These are phyloP conservation scores for Tolypocladium paradoxum DNA, from an alignment of 2,329 filamentous ascomycete species.

Conservation along the genomic window DNA sequence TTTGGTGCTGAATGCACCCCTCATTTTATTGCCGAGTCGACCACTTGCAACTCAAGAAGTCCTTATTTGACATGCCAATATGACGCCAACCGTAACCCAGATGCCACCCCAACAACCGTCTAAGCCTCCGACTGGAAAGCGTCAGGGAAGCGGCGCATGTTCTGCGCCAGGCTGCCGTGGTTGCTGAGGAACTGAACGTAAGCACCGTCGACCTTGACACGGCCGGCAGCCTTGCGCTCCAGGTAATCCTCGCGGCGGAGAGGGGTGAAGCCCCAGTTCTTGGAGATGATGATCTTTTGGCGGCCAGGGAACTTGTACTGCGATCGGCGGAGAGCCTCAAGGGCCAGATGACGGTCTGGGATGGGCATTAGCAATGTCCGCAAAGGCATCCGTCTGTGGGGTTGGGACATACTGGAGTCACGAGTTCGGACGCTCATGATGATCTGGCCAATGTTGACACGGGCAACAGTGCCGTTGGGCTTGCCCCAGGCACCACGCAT, in stretches of 20 bases:
- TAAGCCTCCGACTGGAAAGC: constrained; percentile 61
- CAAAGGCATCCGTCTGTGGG: too few species aligned
- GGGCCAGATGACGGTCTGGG: constrained; percentile 75
- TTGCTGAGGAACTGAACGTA: constrained; percentile 99
- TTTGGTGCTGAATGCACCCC: constrained; percentile 6
- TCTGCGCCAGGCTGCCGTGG: constrained; percentile 74
- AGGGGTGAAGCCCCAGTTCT: constrained; percentile 99
- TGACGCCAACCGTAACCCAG: constrained; percentile 34
- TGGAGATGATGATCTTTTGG: constrained; percentile 99
- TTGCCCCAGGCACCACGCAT: constrained; percentile 99
- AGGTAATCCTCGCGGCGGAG: constrained; percentile 97
- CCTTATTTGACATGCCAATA: constrained; percentile 31
- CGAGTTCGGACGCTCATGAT: constrained; percentile 94
- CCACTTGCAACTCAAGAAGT: constrained; percentile 19
- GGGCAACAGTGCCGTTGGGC: constrained; percentile 96
- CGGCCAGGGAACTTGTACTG: constrained; percentile 99
- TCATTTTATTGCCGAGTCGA: constrained; percentile 22
- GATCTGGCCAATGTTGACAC: constrained; percentile 99
- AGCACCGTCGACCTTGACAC: constrained; percentile 93
- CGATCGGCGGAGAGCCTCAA: constrained; percentile 96
- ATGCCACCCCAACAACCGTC: constrained; percentile 24
- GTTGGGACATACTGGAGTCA: constrained; percentile 61
- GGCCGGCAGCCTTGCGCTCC: constrained; percentile 85
- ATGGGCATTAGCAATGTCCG: constrained; percentile 14
- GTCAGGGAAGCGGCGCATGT: constrained; percentile 91